Percentiles rank a stretch among this genome's conserved stretches.
phyloP scores from a whole-genome alignment of 352 stramenopile species.

The Peronospora destructor region DNA sequence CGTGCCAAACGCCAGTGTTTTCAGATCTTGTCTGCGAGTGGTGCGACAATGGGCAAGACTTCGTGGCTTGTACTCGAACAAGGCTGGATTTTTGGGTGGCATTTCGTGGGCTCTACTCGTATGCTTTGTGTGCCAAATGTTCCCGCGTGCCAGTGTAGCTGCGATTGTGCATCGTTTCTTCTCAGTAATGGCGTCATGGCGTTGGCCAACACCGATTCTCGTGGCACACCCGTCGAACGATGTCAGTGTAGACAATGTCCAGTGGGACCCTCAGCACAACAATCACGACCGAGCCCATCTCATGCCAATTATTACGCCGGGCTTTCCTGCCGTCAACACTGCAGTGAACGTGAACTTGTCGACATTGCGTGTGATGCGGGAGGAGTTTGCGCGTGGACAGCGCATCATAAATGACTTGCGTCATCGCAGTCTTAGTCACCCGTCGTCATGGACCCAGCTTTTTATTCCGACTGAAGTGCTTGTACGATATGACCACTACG shows the following conservation, averaged over 20 bases:
- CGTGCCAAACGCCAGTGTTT: slow-evolving; percentile 64
- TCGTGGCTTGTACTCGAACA: slow-evolving; percentile 81
- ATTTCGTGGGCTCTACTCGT: slow-evolving; percentile 84
- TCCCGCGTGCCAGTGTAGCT: slow-evolving; percentile 66
- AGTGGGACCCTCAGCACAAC: slow-evolving; percentile 74
- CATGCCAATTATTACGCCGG: slow-evolving; percentile 85
- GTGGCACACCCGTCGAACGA: slow-evolving; percentile 52
- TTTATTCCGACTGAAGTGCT: slow-evolving; percentile 71
- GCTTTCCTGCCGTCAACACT: slow-evolving; percentile 79
- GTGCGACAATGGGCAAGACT: slow-evolving; percentile 70
- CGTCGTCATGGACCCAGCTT: slow-evolving; percentile 66
- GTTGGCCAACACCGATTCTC: slow-evolving; percentile 74
- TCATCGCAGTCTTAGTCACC: slow-evolving; percentile 50
- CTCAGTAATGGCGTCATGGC: slow-evolving; percentile 65
- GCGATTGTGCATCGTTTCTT: slow-evolving; percentile 79
- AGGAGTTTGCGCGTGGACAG: slow-evolving; percentile 72
- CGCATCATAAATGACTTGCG: slow-evolving; percentile 71
- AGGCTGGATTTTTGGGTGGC: slow-evolving; percentile 70
- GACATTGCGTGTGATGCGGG: slow-evolving; percentile 61
- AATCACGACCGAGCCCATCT: slow-evolving; percentile 71
- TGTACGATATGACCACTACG: slow-evolving; percentile 79
- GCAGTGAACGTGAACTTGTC: slow-evolving; percentile 78
- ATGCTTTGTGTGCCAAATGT: slow-evolving; percentile 84
- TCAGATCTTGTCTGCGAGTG: slow-evolving; percentile 64
- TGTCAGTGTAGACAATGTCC: slow-evolving; percentile 30